Base-by-base conservation (phyloP, 257 asterid genomes). In the Echites panduratus region DNA sequence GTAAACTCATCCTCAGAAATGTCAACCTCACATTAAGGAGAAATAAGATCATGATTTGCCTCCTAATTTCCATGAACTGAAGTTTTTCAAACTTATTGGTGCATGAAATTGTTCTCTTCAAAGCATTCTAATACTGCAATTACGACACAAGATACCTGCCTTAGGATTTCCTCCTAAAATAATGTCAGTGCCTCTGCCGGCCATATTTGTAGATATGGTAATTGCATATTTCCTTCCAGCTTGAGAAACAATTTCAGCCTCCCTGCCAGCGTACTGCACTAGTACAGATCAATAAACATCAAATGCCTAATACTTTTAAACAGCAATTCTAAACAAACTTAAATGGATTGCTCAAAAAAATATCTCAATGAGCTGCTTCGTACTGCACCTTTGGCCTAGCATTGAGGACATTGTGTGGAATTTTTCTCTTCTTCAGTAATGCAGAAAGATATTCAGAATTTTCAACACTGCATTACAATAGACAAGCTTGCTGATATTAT, bases 131-230 rank as follows among this genome's bases (percentile, higher is more conserved):
- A 63, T 45, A 40, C 14, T 7, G 40, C 41, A 61, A 79, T 69
- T 44, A 45, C 35, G 63, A 29, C 48, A 70, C 73, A 52, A 26
- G 76, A 76, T 59, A 78, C 79, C 73, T 76, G 82, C 99, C 97
- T 94, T 95, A 26, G 99, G 99, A 80, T 94, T 95, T 79, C 99
- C 99, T 82, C 99, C 99, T 12, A 95, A 90, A 82, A 95, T 95
- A 76, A 95, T 95, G 82, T 95, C 99, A 80, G 99, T 90, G 62
- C 99, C 98, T 82, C 99, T 83, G 66, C 99, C 99, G 74, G 99
- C 99, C 99, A 94, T 94, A 83, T 94, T 94, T 9, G 99, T 91
- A 59, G 99, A 91, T 82, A 94, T 79, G 79, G 99, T 94, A 79
- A 94, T 94, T 76, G 97, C 99, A 79, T 86, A 72, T 81, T 92